Evolutionary conservation across 2,329 filamentous ascomycete genomes (phyloP).

Genomic region (Aspergillus sojae): DNA sequence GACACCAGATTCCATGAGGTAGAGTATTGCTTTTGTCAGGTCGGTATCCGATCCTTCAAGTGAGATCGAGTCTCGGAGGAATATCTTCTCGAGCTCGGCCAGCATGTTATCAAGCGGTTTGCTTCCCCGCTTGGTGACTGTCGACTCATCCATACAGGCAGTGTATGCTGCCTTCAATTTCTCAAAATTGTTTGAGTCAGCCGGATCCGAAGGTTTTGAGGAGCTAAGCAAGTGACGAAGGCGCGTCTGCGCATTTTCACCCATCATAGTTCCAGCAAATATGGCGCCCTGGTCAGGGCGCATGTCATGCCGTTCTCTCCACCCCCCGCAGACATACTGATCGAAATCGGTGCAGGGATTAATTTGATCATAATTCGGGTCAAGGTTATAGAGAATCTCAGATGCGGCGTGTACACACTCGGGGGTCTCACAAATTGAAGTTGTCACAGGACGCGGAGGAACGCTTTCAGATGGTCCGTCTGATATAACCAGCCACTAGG

Average conservation of each 20-base stretch:
- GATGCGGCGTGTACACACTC: constrained; percentile 67
- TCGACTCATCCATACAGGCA: constrained; percentile 66
- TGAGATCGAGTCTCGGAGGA: constrained; percentile 39
- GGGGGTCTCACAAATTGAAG: constrained; percentile 56
- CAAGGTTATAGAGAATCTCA: constrained; percentile 63
- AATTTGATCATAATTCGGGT: constrained; percentile 62
- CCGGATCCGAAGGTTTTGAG: constrained; percentile 39
- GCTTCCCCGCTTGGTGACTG: constrained; percentile 58
- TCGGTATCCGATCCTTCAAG: constrained; percentile 25
- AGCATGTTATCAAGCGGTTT: constrained; percentile 61
- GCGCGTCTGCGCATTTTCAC: constrained; percentile 60
- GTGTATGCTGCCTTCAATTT: constrained; percentile 67
- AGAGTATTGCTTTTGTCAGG: constrained; percentile 40
- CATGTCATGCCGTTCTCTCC: constrained; percentile 65
- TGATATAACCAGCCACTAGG: constrained; percentile 8
- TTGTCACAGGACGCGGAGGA: constrained; percentile 20
- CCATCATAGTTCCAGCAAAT: constrained; percentile 64
- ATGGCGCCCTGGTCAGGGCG: constrained; percentile 64
- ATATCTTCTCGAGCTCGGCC: constrained; percentile 52
- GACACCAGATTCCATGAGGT: constrained; percentile 41
- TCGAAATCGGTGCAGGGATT: constrained; percentile 73
- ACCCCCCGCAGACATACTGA: constrained; percentile 68
- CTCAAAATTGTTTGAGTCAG: constrained; percentile 57
- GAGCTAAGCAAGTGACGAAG: constrained; percentile 67
- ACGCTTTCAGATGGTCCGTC: constrained; percentile 13